Evolutionary conservation across 495 filamentous ascomycete species (phyloP).

Genomic region (Apiosordaria backusii): DNA sequence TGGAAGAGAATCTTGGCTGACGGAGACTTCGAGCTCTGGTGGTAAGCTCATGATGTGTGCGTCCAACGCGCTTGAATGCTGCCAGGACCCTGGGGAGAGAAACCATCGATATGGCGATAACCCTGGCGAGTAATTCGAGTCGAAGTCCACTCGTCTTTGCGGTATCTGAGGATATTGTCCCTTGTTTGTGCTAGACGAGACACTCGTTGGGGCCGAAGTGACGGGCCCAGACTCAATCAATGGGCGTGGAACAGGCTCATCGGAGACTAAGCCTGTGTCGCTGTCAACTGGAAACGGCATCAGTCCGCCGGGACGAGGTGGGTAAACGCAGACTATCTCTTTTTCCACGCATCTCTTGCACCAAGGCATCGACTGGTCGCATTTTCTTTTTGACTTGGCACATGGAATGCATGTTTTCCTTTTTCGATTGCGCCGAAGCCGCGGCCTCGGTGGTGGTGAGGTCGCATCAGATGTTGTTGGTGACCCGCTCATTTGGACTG

Average conservation of each 20-base stretch:
- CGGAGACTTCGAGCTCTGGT: neutral
- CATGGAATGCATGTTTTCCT: constrained; percentile 44
- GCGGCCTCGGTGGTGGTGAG: neutral
- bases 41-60: neutral
- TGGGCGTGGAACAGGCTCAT: neutral
- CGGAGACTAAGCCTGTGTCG: too few relatives aligned
- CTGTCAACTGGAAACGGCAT: neutral
- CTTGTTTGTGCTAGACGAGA: neutral
- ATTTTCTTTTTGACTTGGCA: constrained; percentile 43
- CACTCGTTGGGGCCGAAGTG: neutral
- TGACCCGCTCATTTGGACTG: neutral
- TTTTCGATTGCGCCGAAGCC: constrained; percentile 35
- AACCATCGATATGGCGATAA: constrained; percentile 18
- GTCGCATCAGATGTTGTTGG: neutral
- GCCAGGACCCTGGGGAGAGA: constrained; percentile 13
- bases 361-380: constrained; percentile 39
- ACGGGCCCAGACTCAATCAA: neutral
- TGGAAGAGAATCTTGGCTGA: constrained; percentile 23
- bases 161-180: neutral
- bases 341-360: constrained; percentile 40
- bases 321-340: constrained; percentile 38
- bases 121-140: neutral
- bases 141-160: neutral
- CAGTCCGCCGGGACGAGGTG: constrained; percentile 2
- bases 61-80: neutral